Base-by-base conservation (phyloP, 169 alveolate genomes). In the Plasmodium sp. region DNA sequence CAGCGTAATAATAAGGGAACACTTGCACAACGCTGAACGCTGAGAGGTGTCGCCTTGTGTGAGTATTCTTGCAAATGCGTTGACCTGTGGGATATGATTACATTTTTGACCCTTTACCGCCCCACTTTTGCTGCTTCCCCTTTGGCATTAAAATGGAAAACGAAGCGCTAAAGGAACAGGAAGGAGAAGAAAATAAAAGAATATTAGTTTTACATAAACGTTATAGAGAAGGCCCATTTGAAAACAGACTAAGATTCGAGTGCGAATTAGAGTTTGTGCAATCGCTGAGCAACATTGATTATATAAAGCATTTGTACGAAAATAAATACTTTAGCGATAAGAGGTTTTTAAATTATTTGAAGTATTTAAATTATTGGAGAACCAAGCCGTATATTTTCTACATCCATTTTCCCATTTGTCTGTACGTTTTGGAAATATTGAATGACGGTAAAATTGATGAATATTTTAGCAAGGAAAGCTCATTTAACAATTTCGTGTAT, bases 251-350 rank as follows among this genome's bases (percentile, higher is more conserved):
- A 18, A 84, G 98, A 18, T 95, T 96, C 79, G 97, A 95, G 67
- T 95, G 96, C 34, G 98, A 96, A 67, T 82, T 96, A 2, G 98
- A 96, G 73, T 96, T 96, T 77, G 96, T 96, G n/a, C 98, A 96
- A 80, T 95, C 97, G 43, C 92, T 96, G 73, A 92, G 95, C 33
- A 94, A 96, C 71, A 95, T 96, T 56, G 96, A 95, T 51, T 96
- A 96, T 71, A 85, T 96, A 48, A 95, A 95, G 45, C 83, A 84
- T 84, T 82, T 96, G 22, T 74, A 95, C 51, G 94, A 92, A 9
- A 84, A 72, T 12, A 97, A 97, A 18, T 96, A 95, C 58, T 96
- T 96, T 83, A 92, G 94, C 27, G 97, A 96, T 79, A 81, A 94
- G 58, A 75, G 94, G 14, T 96, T 96, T 84, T 41, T 95, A 36